A percentile compares a stretch with the other conserved stretches of the same genome.
Evolutionary conservation across 257 asterid species (phyloP).

Genomic region (Ilex aquifolium): DNA sequence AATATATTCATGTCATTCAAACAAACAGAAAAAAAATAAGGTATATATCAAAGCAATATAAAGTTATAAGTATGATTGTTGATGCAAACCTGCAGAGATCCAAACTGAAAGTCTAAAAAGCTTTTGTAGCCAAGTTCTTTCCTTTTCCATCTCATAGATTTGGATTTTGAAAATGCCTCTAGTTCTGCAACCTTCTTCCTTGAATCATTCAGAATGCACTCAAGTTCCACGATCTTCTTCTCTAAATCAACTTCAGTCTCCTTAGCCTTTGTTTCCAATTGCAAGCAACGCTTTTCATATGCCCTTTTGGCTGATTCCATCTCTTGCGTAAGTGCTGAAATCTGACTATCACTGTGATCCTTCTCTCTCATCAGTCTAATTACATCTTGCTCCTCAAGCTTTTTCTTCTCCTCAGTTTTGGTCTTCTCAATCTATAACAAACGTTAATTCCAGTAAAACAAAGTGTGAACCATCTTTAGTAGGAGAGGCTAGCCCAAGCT

Average conservation of each 20-base stretch:
- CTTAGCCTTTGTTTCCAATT: conserved; percentile 47
- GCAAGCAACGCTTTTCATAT: conserved; percentile 45
- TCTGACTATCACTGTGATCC: conserved; percentile 44
- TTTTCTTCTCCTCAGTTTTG: conserved; percentile 61
- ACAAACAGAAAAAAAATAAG: no score
- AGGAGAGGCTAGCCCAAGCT: no score
- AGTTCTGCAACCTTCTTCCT: conserved; percentile 69
- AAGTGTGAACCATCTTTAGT: no score
- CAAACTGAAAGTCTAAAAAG: conserved; percentile 67
- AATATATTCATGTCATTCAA: not conserved
- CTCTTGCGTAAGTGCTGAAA: conserved; percentile 52
- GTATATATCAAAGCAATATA: no score
- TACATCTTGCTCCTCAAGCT: conserved; percentile 46
- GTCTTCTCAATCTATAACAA: conserved; percentile 62
- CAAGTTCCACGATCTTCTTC: conserved; percentile 62
- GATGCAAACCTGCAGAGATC: conserved; percentile 62
- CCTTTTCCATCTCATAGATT: conserved; percentile 62
- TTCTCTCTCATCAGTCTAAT: conserved; percentile 54
- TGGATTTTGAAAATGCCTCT: conserved; percentile 74
- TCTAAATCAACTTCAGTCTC: conserved; percentile 50
- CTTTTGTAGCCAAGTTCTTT: conserved; percentile 65
- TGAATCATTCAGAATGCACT: conserved; percentile 55
- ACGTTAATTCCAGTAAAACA: conserved; percentile 5
- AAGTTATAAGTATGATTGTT: no score
- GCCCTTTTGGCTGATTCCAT: conserved; percentile 38